phyloP scores from a whole-genome alignment of 73 alveolate genomes.

The Tetrahymena elliotti region DNA sequence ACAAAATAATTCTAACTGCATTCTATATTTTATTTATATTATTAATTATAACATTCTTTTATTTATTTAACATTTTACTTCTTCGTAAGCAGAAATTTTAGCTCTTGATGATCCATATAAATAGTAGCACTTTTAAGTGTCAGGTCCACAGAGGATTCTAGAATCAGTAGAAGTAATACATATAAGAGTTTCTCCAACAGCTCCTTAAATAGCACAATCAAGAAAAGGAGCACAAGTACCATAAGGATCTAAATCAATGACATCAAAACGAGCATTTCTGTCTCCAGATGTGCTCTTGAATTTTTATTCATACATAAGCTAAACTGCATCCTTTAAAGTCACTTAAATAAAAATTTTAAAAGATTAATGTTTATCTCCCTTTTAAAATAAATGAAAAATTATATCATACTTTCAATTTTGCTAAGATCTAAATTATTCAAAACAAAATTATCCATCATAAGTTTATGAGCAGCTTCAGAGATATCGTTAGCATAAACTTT shows the following conservation, averaged over 20 bases:
- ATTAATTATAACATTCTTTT: not conserved
- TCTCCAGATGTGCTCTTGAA: conserved; percentile 60
- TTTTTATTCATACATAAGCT: conserved; percentile 77
- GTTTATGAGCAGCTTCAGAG: conserved; percentile 78
- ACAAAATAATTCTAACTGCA: conserved; percentile 76
- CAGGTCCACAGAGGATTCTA: conserved; percentile 87
- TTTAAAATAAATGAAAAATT: not conserved
- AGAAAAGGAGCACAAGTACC: conserved; percentile 93
- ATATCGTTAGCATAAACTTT: conserved; percentile 83
- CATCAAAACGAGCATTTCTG: conserved; percentile 70
- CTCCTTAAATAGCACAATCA: conserved; percentile 73
- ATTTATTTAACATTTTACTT: not conserved
- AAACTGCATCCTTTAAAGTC: conserved; percentile 29
- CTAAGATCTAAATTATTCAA: conserved; percentile 36
- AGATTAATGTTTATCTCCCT: not conserved
- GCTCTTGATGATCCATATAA: conserved; percentile 85
- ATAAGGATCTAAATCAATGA: conserved; percentile 91
- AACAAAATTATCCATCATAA: conserved; percentile 74
- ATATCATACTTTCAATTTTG: not conserved
- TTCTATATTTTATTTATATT: conserved; percentile 13
- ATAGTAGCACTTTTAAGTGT: conserved; percentile 80
- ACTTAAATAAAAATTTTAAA: not conserved
- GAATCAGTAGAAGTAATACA: conserved; percentile 92
- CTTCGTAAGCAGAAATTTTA: conserved; percentile 76
- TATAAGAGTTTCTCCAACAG: conserved; percentile 75